Evolutionary conservation across 177 flowering plant species (phyloP), one percentile per base, ranked within the genome.

Genomic region (Telopea speciosissima): DNA sequence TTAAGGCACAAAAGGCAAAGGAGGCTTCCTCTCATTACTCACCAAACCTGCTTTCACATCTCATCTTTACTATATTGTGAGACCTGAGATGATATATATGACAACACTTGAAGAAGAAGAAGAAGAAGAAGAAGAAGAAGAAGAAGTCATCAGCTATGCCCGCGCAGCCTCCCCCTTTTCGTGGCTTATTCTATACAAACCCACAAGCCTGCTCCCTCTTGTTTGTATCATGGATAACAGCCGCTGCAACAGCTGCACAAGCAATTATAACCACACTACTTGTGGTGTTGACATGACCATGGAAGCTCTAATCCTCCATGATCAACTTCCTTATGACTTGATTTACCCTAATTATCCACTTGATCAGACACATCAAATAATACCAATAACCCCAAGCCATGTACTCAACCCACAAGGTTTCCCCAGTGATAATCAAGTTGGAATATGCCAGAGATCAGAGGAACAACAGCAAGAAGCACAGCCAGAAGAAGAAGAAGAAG

Each of bases 401-500:
- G 42, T 65, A 28, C 26, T 11, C 42, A 64, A 9, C n/a, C 28
- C 72, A 19, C 8, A 1, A 3, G 64, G 12, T 52, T 62, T 60
- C 52, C 56, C 61, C 22, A 65, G 19, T 28, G 67, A 54, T 0
- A 36, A 36, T 26, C 63, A 49, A 40, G 8, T 44, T 49, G 77
- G 26, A 17, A 68, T 28, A 28, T 2, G 33, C 22, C 31, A 63
- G 21, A 52, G 23, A n/a, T n/a, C n/a, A 12, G 73, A 78, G 65
- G 83, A 81, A 10, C 7, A 81, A 10, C 7, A 36, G 40, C 85
- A 84, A 2, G 87, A 82, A 14, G 92, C n/a, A n/a, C n/a, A 81
- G 19, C 78, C 65, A 26, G 89, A 85, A 36, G 90, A 89, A 67
- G 89, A n/a, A n/a, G n/a, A n/a, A n/a, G n/a, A n/a, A n/a, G n/a